Percentiles rank a stretch among this genome's conserved stretches.
These are phyloP conservation scores for Ophiocordyceps robertsii DNA, from an alignment of 2,329 filamentous ascomycete species.

Conservation along the genomic window DNA sequence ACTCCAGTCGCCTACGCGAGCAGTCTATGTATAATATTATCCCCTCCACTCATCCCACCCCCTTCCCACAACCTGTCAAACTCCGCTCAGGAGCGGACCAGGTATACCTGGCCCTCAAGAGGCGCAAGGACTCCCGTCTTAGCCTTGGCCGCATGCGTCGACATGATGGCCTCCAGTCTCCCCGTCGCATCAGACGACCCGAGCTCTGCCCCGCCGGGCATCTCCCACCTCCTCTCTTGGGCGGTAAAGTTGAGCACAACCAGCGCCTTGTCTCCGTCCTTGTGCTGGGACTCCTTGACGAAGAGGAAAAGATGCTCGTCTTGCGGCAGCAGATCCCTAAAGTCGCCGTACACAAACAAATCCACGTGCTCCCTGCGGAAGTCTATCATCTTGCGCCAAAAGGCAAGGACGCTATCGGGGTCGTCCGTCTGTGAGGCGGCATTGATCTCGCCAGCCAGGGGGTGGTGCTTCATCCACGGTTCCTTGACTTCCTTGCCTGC, in stretches of 20 bases:
- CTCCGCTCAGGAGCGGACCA: constrained; percentile 6
- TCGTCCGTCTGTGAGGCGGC: constrained; percentile 37
- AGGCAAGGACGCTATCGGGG: constrained; percentile 18
- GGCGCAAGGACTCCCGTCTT: constrained; percentile 8
- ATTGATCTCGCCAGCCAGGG: constrained; percentile 30
- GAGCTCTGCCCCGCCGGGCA: constrained; percentile 10
- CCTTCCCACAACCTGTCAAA: neutral
- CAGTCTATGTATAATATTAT: too few species aligned
- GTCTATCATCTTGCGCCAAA: constrained; percentile 16
- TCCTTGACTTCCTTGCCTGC: constrained; percentile 12
- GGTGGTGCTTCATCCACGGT: constrained; percentile 21
- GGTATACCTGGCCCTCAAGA: constrained; percentile 18
- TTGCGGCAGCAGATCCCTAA: constrained; percentile 10
- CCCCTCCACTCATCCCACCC: neutral
- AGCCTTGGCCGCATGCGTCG: constrained; percentile 11
- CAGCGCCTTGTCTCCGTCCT: constrained; percentile 9
- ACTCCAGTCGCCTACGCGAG: too few species aligned
- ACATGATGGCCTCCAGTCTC: constrained; percentile 13
- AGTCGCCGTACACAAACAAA: constrained; percentile 21
- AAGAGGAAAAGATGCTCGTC: constrained; percentile 15
- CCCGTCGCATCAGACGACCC: constrained; percentile 2
- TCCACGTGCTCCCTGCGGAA: constrained; percentile 18
- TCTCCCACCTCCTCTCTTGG: constrained; percentile 12
- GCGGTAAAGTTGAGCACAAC: constrained; percentile 19
- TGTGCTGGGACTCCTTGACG: constrained; percentile 14